Evolutionary conservation across 2,329 filamentous ascomycete genomes (phyloP).

Genomic region (Hypoxylon sp.): DNA sequence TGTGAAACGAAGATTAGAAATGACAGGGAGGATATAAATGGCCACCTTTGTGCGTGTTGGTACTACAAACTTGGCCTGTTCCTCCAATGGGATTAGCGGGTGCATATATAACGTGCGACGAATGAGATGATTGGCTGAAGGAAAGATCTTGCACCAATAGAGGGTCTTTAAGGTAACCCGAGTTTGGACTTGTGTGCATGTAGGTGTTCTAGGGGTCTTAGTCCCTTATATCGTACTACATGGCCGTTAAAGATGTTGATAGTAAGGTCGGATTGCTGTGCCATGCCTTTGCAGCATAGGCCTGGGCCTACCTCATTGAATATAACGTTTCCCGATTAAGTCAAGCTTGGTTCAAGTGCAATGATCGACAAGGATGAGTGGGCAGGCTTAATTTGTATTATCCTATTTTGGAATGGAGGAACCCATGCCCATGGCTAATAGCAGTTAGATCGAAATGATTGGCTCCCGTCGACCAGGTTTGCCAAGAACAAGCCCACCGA

Average conservation of each 20-base stretch:
- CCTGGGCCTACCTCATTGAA: neutral
- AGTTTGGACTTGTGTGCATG: neutral
- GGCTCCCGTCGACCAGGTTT: neutral
- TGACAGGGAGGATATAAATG: constrained; percentile 1
- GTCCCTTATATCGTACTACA: neutral
- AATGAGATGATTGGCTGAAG: constrained; percentile 2
- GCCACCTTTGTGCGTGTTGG: neutral
- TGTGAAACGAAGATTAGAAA: neutral
- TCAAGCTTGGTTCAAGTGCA: neutral
- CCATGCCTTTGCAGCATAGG: neutral
- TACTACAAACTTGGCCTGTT: neutral
- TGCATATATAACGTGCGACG: neutral
- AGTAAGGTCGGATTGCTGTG: neutral
- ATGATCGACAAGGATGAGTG: neutral
- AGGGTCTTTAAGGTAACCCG: neutral
- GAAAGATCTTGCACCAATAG: neutral
- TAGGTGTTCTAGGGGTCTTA: neutral
- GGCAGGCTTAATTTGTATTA: neutral
- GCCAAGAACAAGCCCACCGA: neutral
- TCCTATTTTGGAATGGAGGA: neutral
- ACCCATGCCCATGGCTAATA: neutral
- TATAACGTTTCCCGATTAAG: neutral
- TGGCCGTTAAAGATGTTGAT: neutral
- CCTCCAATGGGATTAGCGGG: neutral
- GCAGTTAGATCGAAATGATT: neutral